Evolutionary conservation across 768 basidiomycete species (phyloP).

Genomic region (Fistulinella prunicolor): DNA sequence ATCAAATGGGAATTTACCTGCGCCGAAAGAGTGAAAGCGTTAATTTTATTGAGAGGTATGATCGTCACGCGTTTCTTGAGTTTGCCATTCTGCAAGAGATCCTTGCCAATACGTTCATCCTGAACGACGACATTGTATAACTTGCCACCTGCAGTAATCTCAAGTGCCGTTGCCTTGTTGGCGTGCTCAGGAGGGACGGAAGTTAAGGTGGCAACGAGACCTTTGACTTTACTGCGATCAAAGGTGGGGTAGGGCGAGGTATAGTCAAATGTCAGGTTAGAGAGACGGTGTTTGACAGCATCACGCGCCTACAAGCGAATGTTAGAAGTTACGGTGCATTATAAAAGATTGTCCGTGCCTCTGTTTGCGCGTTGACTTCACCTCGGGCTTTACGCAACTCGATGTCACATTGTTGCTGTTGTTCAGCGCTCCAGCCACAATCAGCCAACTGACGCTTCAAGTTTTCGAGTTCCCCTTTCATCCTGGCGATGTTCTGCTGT

Average conservation of each 20-base stretch:
- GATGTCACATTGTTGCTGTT: constrained; percentile 57
- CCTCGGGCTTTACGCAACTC: constrained; percentile 51
- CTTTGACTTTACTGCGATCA: constrained; percentile 84
- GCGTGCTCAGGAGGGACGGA: constrained; percentile 66
- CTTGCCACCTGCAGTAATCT: constrained; percentile 86
- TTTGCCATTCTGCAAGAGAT: constrained; percentile 71
- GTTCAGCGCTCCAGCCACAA: constrained; percentile 75
- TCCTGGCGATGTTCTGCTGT: constrained; percentile 59
- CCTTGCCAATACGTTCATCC: constrained; percentile 84
- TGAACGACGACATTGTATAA: constrained; percentile 94
- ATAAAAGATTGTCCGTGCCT: constrained; percentile 44
- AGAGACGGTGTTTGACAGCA: constrained; percentile 57
- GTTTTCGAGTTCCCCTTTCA: constrained; percentile 56
- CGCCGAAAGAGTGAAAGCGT: constrained; percentile 49
- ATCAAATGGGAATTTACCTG: constrained; percentile 38
- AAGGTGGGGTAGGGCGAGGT: constrained; percentile 73
- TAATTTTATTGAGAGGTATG: constrained; percentile 93
- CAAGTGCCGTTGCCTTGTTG: constrained; percentile 83
- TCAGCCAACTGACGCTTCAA: constrained; percentile 49
- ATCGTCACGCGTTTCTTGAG: constrained; percentile 89
- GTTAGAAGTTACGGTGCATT: constrained; percentile 7
- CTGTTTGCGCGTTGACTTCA: constrained; percentile 53
- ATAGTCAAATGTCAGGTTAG: constrained; percentile 82
- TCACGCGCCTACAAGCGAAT: constrained; percentile 59
- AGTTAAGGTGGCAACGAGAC: constrained; percentile 88